These are phyloP conservation scores for Calonectria pteridis DNA, from an alignment of 2,329 filamentous ascomycete species.

Conservation along the genomic window DNA sequence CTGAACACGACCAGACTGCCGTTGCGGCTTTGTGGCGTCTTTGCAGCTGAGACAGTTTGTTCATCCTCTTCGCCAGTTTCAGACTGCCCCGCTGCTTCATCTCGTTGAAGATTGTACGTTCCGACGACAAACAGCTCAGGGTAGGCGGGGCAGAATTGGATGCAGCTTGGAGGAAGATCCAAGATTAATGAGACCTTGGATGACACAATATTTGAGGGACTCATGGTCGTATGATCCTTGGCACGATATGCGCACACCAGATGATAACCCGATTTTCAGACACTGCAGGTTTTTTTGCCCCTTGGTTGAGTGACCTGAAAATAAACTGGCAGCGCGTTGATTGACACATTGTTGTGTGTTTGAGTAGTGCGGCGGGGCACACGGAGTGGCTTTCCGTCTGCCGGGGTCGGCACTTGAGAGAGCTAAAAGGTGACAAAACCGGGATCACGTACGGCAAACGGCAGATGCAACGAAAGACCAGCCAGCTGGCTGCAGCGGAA, in stretches of 20 bases:
- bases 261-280: neutral
- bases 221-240: constrained; percentile 35
- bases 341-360: neutral
- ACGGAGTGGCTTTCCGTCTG: constrained; percentile 30
- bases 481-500: neutral
- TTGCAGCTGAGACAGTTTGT: constrained; percentile 40
- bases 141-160: constrained; percentile 77
- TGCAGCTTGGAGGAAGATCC: constrained; percentile 80
- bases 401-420: constrained; percentile 28
- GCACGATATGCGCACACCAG: neutral
- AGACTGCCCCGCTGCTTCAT: constrained; percentile 43
- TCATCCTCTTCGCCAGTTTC: constrained; percentile 35
- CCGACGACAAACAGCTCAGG: constrained; percentile 81
- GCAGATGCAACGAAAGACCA: neutral
- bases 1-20: constrained; percentile 80
- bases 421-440: constrained; percentile 10
- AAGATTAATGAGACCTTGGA: constrained; percentile 66
- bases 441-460: constrained; percentile 12
- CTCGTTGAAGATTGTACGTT: constrained; percentile 81
- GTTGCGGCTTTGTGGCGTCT: constrained; percentile 72
- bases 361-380: constrained; percentile 37
- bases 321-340: constrained; percentile 14
- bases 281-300: constrained; percentile 17
- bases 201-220: constrained; percentile 42
- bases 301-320: constrained; percentile 13